Base-by-base conservation (phyloP, 1,139 yeast species). In the Debaryomyces psychrophilus region DNA sequence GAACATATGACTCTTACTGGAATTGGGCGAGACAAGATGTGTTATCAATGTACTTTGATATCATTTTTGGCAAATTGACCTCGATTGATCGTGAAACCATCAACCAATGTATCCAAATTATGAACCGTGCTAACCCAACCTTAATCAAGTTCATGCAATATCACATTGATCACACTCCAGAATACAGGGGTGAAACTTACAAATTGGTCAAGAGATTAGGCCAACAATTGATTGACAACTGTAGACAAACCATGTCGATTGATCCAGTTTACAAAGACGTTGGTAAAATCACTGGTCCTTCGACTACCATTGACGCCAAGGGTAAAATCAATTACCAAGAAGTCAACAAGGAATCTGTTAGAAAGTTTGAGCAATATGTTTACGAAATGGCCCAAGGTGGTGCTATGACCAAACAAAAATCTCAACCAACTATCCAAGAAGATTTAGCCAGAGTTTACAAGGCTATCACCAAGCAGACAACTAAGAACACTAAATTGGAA, bases 11-110 rank as follows among this genome's bases (percentile, higher is more conserved):
- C 70, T 90, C 98, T 23, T 90, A 92, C 71, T 93, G 99, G 99
- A 95, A 95, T 71, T 93, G 99, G 99, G 97, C 98, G 39, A 88
- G 97, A 72, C 99, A 93, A 76, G 97, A 95, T 67, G 88, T 95
- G 51, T 75, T 93, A 58, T 84, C 92, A 44, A 87, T 93, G 90
- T 93, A 90, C 75, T 93, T 82, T 66, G 97, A 93, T 71, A 90
- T 93, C 60, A 90, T 93, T 60, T 95, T 93, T 68, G 99, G 99
- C 64, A 86, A 89, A 56, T 80, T 93, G 58, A 83, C 85, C 41
- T 85, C 90, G 49, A 87, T 93, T 55, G 98, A 93, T 67, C 85
- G 99, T 68, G 97, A 93, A 74, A 90, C 95, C 54, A 96, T 93
- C 51, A 83, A 92, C 56, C 96, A 92, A 68, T 95, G 99, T 71